phyloP scores from a whole-genome alignment of 345 rosid genomes.

The Populus ilicifolia region DNA sequence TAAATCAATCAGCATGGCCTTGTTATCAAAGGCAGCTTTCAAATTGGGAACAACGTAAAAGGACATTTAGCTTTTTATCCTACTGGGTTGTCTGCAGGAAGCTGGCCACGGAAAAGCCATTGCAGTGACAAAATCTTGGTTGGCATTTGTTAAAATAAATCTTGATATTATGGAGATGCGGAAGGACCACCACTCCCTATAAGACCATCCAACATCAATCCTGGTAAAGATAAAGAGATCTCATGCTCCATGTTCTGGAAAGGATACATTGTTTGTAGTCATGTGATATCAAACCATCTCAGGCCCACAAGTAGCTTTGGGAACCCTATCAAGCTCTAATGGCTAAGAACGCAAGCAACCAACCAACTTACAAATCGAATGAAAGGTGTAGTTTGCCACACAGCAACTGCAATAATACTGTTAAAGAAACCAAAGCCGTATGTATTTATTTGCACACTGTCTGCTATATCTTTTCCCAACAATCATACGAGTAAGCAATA shows the following conservation, averaged over 20 bases:
- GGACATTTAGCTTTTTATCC: conserved; percentile 19
- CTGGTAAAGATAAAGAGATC: conserved; percentile 27
- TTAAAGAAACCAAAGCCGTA: neutral
- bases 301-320: conserved; percentile 40
- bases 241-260: conserved; percentile 34
- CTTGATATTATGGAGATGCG: conserved; percentile 20
- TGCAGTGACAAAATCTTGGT: conserved; percentile 19
- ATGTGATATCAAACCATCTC: conserved; percentile 31
- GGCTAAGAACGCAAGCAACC: conserved; percentile 35
- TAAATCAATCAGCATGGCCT: conserved; percentile 16
- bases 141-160: conserved; percentile 27
- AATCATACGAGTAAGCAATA: neutral
- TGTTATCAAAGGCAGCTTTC: conserved; percentile 20
- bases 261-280: conserved; percentile 42
- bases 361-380: neutral
- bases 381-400: neutral
- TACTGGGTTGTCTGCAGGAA: conserved; percentile 16
- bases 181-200: conserved; percentile 37
- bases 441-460: too few species aligned
- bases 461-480: neutral
- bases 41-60: conserved; percentile 29
- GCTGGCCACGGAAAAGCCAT: conserved; percentile 20
- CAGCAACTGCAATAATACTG: neutral
- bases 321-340: conserved; percentile 25
- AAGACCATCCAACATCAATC: conserved; percentile 29